Base-by-base conservation (phyloP, 106 monocot genomes). In the Acanthochlamys bracteata region DNA sequence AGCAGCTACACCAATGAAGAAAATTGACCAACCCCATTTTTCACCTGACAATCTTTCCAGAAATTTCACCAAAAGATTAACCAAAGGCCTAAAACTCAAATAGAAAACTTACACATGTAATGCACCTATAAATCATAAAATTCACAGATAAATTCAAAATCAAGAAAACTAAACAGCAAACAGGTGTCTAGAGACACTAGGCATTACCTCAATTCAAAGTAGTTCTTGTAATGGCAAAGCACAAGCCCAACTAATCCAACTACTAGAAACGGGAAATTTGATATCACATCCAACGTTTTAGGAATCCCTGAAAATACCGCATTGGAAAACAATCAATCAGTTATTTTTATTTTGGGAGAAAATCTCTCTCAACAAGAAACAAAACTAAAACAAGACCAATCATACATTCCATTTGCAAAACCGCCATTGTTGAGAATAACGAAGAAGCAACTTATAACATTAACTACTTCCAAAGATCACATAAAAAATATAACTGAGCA, bases 261-360 rank as follows among this genome's bases (percentile, higher is more conserved):
- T 52, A 89, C 46, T 42, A 99, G 76, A 73, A 92, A 99, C 24
- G 92, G 98, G 27, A 99, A 83, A 59, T 99, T 99, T 53, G 98
- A 99, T 39, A 92, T 74, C 67, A 92, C 88, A 76, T 99, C 79
- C 73, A 99, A 64, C n/a, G 92, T 99, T 67, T 92, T 92, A 12
- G 92, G 92, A 68, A 92, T 92, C 58, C 98, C 98, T 99, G 88
- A 63, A 76, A 61, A 61, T 51, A 51, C 2, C 51, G 8, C n/a
- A n/a, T n/a, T n/a, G n/a, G n/a, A n/a, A n/a, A n/a, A n/a, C n/a
- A n/a, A n/a, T n/a, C n/a, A n/a, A n/a, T n/a, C n/a, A n/a, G n/a
- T n/a, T n/a, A n/a, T n/a, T n/a, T n/a, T n/a, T n/a, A n/a, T n/a
- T n/a, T n/a, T n/a, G n/a, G n/a, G n/a, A n/a, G n/a, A n/a, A n/a